Base-by-base conservation (phyloP, 345 rosid genomes). In the Crucihimalaya himalaica region DNA sequence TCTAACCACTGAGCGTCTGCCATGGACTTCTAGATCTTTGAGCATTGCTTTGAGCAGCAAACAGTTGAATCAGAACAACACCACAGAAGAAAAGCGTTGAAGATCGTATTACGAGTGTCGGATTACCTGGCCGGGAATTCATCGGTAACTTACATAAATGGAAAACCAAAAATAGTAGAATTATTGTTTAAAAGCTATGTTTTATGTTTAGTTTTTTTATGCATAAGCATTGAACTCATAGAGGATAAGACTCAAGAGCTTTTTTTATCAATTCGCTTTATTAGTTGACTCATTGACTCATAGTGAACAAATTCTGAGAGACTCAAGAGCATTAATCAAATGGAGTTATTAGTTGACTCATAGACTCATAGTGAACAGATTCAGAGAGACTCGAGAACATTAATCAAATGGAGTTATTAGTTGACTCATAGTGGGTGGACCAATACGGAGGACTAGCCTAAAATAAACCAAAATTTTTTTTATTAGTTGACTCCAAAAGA, bases 1-100 rank as follows among this genome's bases (percentile, higher is more conserved):
- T 48, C 52, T 68, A 14, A 84, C 88, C 91, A 32, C 37, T 78
- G 8, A 83, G 77, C 11, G 86, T 87, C 64, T 65, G 73, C 87
- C 85, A 83, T 43, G 31, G 74, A 55, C 75, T 60, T 40, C 29
- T 18, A 59, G 85, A 82, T 82, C 81, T 78, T 75, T 79, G 81
- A 81, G 85, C 86, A 34, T 77, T 80, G 61, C 81, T 81, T 53
- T 74, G 72, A 70, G 80, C 79, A 46, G 77, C 15, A 11, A 67
- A 57, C 27, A 79, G 16, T 18, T 65, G 61, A 46, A 79, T 21
- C 62, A 40, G 61, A 74, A 76, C 48, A 72, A 47, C 60, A 39
- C 61, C 27, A 56, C 39, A 70, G 32, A 62, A 66, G 56, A 68
- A 32, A 28, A 54, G 4, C 32, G 37, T 21, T 20, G 20, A n/a